Conservation (phyloP, 164 flowering plant genomes). For the Dillenia suffruticosa region DNA sequence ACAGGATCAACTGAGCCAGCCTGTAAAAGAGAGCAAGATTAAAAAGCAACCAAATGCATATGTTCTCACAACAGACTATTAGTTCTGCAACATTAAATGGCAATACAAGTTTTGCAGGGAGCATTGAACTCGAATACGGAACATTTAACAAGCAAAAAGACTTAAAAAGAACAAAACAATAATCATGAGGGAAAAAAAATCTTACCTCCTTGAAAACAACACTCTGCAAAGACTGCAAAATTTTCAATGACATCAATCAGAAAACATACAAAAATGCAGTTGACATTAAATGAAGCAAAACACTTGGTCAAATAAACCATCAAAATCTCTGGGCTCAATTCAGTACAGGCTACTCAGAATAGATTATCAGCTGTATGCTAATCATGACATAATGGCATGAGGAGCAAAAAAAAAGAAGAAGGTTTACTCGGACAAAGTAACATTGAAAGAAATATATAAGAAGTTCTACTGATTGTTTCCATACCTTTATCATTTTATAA, state of each 20-base stretch:
- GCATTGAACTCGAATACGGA: not conserved
- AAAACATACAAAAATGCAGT: constrained; percentile 1
- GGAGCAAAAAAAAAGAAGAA: too few relatives aligned
- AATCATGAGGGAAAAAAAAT: constrained; percentile 2
- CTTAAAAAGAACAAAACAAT: constrained; percentile 2
- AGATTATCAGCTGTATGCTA: too few relatives aligned
- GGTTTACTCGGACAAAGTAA: too few relatives aligned
- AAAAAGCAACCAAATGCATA: not conserved
- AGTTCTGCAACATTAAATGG: too few relatives aligned
- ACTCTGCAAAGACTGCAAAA: constrained; percentile 96
- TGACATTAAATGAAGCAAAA: constrained; percentile 2
- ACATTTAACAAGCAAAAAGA: not conserved
- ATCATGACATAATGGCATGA: too few relatives aligned
- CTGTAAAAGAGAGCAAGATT: constrained; percentile 38
- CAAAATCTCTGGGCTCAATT: too few relatives aligned
- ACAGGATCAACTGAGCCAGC: constrained; percentile 97
- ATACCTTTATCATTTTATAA: constrained; percentile 95
- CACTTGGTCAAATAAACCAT: too few relatives aligned
- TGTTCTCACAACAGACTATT: too few relatives aligned
- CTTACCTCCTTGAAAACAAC: constrained; percentile 94
- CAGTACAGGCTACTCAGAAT: too few relatives aligned
- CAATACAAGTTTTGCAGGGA: too few relatives aligned
- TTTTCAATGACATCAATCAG: constrained; percentile 23
- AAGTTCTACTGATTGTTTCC: too few relatives aligned
- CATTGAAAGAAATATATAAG: too few relatives aligned